Base-by-base conservation (phyloP, 139 green algal genomes). In the Desmodesmus armatus region DNA sequence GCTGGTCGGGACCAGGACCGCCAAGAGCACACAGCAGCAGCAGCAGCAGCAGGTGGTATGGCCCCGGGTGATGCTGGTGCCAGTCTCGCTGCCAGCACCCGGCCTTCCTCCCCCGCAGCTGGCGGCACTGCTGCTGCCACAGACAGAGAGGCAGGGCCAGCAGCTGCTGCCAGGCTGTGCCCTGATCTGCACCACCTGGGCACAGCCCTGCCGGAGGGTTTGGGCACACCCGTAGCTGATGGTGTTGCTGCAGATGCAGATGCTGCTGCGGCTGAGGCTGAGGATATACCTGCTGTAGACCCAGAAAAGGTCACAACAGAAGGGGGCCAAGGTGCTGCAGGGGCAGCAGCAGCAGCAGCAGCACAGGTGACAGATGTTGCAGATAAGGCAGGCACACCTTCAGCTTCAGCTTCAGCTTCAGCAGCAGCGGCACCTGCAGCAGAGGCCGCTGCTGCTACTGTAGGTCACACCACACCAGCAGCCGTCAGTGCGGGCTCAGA, bases 321-420 rank as follows among this genome's bases (percentile, higher is more conserved):
- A 23, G 23, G 25, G 70, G 33, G 60, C 5, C 39, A 78, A 19
- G 6, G 23, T 39, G 70, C 40, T 37, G 70, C 5, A 37, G 39
- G 21, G 7, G 33, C 66, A 33, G 35, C 66, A 0, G 29, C 1
- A 23, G 0, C 63, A 63, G 53, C 15, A 40, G 55, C 13, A 65
- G 55, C 23, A 31, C 25, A 51, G 37, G 19, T 15, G 5, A 3
- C 40, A 58, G 41, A 21, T 58, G 70, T 37, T 29, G 35, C 70
- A 78, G 70, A 41, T 62, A n/a, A 25, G 40, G 70, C 70, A 78
- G 70, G n/a, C n/a, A 11, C 63, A 72, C 3, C 31, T 21, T 29
- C 63, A 72, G n/a, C 63, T 7, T 13, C n/a, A 7, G 47, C 63
- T 19, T 43, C 0, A 72, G 29, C n/a, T 21, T 21, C 63, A 72